phyloP scores from a whole-genome alignment of 148 eudicot species.

The Amaranthus palmeri region DNA sequence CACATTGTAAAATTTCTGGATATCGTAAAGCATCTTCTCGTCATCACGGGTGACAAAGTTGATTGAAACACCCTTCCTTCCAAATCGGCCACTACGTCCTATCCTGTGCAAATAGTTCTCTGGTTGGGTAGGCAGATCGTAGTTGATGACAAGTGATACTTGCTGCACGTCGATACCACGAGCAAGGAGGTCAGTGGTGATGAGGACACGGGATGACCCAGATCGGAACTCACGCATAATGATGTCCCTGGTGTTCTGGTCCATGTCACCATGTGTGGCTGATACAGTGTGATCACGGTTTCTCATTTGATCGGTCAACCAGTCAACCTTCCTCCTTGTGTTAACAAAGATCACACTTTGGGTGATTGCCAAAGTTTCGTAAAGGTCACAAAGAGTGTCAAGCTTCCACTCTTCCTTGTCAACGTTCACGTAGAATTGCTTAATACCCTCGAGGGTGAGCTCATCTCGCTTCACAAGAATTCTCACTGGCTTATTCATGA shows the following conservation, averaged over 20 bases:
- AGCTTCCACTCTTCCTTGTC: constrained; percentile 77
- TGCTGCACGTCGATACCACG: constrained; percentile 79
- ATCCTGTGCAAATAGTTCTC: constrained; percentile 69
- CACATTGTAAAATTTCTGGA: constrained; percentile 67
- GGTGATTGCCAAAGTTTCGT: constrained; percentile 60
- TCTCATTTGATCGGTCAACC: constrained; percentile 74
- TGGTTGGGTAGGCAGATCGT: constrained; percentile 61
- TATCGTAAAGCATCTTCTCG: constrained; percentile 62
- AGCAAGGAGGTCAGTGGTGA: constrained; percentile 65
- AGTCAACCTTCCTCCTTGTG: constrained; percentile 72
- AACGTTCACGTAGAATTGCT: constrained; percentile 59
- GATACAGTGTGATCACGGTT: constrained; percentile 71
- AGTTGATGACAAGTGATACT: constrained; percentile 69
- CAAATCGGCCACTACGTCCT: constrained; percentile 72
- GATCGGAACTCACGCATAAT: constrained; percentile 68
- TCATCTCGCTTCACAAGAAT: constrained; percentile 75
- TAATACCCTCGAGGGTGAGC: constrained; percentile 71
- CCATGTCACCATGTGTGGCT: constrained; percentile 72
- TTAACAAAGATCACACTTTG: constrained; percentile 71
- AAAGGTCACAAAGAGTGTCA: constrained; percentile 64
- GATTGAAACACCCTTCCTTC: constrained; percentile 76
- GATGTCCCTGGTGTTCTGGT: constrained; percentile 62
- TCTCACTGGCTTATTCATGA: constrained; percentile 72
- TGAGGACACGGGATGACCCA: constrained; percentile 66
- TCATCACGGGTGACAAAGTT: constrained; percentile 69